These are phyloP conservation scores for Arthrocladium fulminans DNA, from an alignment of 2,329 filamentous ascomycete species.

Conservation along the genomic window DNA sequence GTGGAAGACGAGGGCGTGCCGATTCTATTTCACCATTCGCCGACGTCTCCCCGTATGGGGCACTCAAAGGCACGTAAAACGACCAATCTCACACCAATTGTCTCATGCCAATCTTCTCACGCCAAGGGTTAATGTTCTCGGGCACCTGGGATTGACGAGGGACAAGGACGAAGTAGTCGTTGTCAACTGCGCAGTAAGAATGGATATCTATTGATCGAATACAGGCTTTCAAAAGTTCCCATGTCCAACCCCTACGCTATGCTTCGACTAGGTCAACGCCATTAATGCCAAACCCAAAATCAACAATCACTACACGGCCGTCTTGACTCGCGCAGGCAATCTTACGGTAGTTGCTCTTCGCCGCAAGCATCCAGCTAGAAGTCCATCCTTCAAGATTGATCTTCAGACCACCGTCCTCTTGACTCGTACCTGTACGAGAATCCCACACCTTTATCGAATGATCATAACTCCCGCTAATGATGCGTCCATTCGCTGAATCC, in stretches of 20 bases:
- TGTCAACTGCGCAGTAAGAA: no score
- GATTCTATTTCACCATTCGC: no score
- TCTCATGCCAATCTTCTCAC: no score
- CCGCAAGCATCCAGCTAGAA: conserved; percentile 89
- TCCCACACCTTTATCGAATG: conserved; percentile 93
- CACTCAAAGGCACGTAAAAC: no score
- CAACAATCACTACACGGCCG: conserved; percentile 82
- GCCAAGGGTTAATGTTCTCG: no score
- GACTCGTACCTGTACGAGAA: conserved; percentile 70
- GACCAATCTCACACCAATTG: no score
- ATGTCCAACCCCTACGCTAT: conserved; percentile 12
- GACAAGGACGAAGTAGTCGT: no score
- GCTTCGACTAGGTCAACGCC: conserved; percentile 45
- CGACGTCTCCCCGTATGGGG: no score
- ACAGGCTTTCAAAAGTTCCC: no score
- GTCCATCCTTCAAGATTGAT: conserved; percentile 92
- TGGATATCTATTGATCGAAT: no score
- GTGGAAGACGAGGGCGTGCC: no score
- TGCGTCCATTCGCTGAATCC: conserved; percentile 73
- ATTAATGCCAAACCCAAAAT: conserved; percentile 63
- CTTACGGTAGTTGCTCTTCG: conserved; percentile 88
- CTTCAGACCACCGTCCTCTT: conserved; percentile 66
- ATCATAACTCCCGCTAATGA: conserved; percentile 90
- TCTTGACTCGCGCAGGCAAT: conserved; percentile 95
- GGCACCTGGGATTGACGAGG: no score